These are phyloP conservation scores for Colletotrichum sp. DNA, from an alignment of 2,329 filamentous ascomycete species.

Conservation along the genomic window DNA sequence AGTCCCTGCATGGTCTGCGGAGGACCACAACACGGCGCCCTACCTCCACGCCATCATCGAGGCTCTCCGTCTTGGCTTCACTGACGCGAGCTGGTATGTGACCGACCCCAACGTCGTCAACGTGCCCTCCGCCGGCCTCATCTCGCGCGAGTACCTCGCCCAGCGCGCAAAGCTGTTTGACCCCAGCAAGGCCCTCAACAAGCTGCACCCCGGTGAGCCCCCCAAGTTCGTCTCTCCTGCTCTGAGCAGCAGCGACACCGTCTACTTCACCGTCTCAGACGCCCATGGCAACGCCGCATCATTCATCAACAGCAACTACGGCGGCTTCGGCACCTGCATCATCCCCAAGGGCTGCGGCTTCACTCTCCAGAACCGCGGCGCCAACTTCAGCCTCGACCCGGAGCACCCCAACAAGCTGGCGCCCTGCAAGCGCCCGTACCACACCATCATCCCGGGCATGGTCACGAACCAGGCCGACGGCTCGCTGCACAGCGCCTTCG, in stretches of 20 bases:
- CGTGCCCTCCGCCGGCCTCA: constrained; percentile 73
- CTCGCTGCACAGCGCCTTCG: constrained; percentile 83
- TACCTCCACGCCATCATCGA: constrained; percentile 91
- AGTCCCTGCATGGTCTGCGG: constrained; percentile 72
- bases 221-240: constrained; percentile 66
- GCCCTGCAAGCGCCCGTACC: constrained; percentile 88
- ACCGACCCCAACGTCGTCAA: constrained; percentile 77
- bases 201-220: constrained; percentile 68
- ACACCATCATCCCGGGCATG: constrained; percentile 95
- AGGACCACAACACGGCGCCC: constrained; percentile 81
- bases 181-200: constrained; percentile 63
- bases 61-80: constrained; percentile 85
- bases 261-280: constrained; percentile 91
- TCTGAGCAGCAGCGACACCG: constrained; percentile 86
- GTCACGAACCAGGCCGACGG: constrained; percentile 79
- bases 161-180: constrained; percentile 67
- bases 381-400: constrained; percentile 77
- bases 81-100: constrained; percentile 89
- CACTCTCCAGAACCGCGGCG: constrained; percentile 90
- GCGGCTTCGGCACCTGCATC: constrained; percentile 85
- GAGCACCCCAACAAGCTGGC: constrained; percentile 81
- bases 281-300: constrained; percentile 85
- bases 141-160: constrained; percentile 77
- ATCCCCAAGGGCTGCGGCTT: constrained; percentile 88
- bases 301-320: constrained; percentile 97